Conservation (phyloP, 345 rosid genomes). For the Ceriops tagal region DNA sequence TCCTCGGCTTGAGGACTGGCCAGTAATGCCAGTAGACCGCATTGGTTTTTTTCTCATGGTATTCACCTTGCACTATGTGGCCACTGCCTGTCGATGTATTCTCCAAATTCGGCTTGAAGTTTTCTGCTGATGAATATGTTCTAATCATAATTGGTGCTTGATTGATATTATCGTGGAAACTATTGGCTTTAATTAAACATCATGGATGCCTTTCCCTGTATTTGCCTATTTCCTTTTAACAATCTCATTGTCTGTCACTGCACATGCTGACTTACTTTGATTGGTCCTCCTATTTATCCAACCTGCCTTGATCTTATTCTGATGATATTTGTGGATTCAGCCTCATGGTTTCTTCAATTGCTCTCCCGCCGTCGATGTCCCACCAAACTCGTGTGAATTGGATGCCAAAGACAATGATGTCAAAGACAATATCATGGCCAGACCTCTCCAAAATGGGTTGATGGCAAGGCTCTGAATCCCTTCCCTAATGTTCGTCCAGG, state of each 20-base stretch:
- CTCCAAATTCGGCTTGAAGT: no score
- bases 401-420: slow-evolving; percentile 59
- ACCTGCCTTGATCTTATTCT: not conserved
- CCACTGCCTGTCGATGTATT: no score
- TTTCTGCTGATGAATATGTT: no score
- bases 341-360: slow-evolving; percentile 97
- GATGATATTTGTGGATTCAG: slow-evolving; percentile 36
- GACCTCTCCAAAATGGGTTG: slow-evolving; percentile 46
- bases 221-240: no score
- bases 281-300: no score
- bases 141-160: not conserved
- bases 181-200: no score
- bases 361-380: slow-evolving; percentile 93
- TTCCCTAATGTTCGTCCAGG: not conserved
- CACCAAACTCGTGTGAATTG: slow-evolving; percentile 70
- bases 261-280: not conserved
- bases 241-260: not conserved
- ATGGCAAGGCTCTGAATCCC: slow-evolving; percentile 65
- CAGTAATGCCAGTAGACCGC: slow-evolving; percentile 85
- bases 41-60: slow-evolving; percentile 88
- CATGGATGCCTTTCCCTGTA: no score
- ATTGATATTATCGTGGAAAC: not conserved
- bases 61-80: slow-evolving; percentile 4
- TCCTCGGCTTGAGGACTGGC: slow-evolving; percentile 94
- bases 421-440: slow-evolving; percentile 46